Conservation (phyloP, 2,329 filamentous ascomycete genomes). For the Botrytis tulipae region DNA sequence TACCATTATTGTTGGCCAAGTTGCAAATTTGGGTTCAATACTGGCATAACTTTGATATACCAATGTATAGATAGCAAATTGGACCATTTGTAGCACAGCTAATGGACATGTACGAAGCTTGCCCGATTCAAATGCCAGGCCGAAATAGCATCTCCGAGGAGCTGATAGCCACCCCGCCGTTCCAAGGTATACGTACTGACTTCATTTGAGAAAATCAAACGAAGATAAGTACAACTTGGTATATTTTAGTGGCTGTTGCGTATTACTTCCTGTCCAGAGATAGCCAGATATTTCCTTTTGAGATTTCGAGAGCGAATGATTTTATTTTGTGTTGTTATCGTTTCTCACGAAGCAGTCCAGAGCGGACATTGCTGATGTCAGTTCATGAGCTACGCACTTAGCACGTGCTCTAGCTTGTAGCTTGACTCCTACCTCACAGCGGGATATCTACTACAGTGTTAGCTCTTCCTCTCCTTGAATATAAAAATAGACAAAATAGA, state of each 20-base stretch:
- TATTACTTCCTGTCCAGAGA: background rate
- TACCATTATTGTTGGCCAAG: background rate
- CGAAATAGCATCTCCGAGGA: background rate
- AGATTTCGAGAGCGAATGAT: background rate
- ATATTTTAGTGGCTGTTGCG: background rate
- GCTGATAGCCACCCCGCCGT: background rate
- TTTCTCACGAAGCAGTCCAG: background rate
- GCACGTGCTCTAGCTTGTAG: background rate
- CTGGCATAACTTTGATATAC: background rate
- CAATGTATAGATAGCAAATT: background rate
- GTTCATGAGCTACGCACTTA: background rate
- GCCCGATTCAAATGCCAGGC: background rate
- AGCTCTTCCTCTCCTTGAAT: background rate
- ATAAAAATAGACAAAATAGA: background rate
- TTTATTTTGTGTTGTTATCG: background rate
- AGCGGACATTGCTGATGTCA: background rate
- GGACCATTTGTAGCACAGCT: background rate
- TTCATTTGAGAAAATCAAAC: background rate
- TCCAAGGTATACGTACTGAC: background rate
- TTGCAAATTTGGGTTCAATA: background rate
- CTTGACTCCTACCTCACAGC: background rate
- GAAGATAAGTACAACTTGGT: background rate
- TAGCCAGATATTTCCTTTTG: background rate
- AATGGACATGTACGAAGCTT: background rate
- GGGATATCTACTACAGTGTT: background rate